A percentile compares a stretch with the other conserved stretches of the same genome.
Conservation (phyloP, 176 grass and related monocot genomes). For the Hordeum marinum region DNA sequence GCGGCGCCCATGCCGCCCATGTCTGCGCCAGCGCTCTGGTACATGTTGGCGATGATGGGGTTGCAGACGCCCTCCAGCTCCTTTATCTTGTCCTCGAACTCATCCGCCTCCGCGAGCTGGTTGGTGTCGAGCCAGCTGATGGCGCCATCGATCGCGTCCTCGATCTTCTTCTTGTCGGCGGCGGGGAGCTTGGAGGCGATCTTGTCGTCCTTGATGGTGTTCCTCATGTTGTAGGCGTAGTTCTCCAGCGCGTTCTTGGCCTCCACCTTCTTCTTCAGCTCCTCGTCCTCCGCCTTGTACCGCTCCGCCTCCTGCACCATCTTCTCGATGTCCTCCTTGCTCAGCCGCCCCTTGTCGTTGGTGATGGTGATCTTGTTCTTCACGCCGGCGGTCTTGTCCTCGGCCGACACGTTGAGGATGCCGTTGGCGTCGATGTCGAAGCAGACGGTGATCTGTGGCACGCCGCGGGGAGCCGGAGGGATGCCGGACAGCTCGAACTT, state of each 20-base stretch:
- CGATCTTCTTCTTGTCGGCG: slow-evolving; percentile 75
- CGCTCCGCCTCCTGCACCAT: slow-evolving; percentile 75
- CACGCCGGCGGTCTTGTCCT: slow-evolving; percentile 85
- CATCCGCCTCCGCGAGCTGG: slow-evolving; percentile 66
- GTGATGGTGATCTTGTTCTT: slow-evolving; percentile 95
- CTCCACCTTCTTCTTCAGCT: slow-evolving; percentile 75
- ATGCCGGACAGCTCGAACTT: slow-evolving; percentile 86
- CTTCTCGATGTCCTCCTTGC: slow-evolving; percentile 91
- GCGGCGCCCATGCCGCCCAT: slow-evolving; percentile 36
- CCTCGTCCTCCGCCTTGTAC: slow-evolving; percentile 87
- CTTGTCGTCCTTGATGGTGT: slow-evolving; percentile 88
- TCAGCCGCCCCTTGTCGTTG: slow-evolving; percentile 76
- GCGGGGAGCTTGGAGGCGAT: slow-evolving; percentile 56
- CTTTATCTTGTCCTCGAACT: slow-evolving; percentile 90
- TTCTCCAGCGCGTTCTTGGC: slow-evolving; percentile 83
- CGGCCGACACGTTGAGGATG: slow-evolving; percentile 77
- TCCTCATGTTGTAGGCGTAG: slow-evolving; percentile 95
- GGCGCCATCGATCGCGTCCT: slow-evolving; percentile 49
- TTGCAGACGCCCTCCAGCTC: slow-evolving; percentile 76
- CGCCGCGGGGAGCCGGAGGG: slow-evolving; percentile 54
- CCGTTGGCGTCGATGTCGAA: slow-evolving; percentile 88
- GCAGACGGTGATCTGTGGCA: slow-evolving; percentile 75
- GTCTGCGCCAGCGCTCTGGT: slow-evolving; percentile 57
- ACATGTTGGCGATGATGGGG: slow-evolving; percentile 77
- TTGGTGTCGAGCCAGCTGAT: slow-evolving; percentile 74